A percentile compares a stretch with the other conserved stretches of the same genome.
Evolutionary conservation across 306 rosid genomes (phyloP).

Genomic region (Adenanthera pavonina): DNA sequence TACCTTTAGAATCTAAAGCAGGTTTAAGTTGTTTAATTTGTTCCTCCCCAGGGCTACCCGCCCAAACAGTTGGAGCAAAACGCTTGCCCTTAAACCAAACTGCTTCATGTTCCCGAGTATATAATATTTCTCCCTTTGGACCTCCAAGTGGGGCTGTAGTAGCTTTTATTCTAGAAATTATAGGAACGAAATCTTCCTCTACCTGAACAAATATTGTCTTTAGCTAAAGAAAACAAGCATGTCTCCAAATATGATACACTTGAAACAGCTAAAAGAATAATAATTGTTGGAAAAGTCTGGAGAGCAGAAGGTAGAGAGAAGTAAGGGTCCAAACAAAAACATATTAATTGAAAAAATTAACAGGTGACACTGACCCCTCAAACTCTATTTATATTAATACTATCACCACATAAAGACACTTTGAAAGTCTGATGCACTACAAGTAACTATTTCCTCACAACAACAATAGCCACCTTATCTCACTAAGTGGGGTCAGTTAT

Average conservation of each 20-base stretch:
- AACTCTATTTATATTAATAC: neutral
- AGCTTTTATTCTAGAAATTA: conserved; percentile 83
- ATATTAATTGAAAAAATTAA: neutral
- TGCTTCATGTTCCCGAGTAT: conserved; percentile 87
- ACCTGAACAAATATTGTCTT: conserved; percentile 57
- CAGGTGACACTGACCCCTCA: neutral
- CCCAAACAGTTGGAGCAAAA: conserved; percentile 76
- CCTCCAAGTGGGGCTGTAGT: conserved; percentile 78
- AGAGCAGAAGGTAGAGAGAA: neutral
- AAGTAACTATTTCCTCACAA: neutral
- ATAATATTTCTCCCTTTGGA: conserved; percentile 90
- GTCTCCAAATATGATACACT: conserved; percentile 22
- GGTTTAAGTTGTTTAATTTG: conserved; percentile 85
- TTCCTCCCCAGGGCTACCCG: conserved; percentile 83
- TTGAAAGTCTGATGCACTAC: neutral
- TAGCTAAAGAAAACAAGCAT: conserved; percentile 25
- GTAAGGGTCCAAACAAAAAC: neutral
- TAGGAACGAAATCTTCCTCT: conserved; percentile 81
- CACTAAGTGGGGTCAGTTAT: too few relatives aligned
- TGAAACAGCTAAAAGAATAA: conserved; percentile 20
- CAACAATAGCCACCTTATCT: too few relatives aligned
- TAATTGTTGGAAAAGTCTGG: neutral
- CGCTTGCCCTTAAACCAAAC: conserved; percentile 97
- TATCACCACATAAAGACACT: neutral
- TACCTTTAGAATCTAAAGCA: conserved; percentile 94